Conservation (phyloP, 805 yeast species). For the Blastobotrys americana region DNA sequence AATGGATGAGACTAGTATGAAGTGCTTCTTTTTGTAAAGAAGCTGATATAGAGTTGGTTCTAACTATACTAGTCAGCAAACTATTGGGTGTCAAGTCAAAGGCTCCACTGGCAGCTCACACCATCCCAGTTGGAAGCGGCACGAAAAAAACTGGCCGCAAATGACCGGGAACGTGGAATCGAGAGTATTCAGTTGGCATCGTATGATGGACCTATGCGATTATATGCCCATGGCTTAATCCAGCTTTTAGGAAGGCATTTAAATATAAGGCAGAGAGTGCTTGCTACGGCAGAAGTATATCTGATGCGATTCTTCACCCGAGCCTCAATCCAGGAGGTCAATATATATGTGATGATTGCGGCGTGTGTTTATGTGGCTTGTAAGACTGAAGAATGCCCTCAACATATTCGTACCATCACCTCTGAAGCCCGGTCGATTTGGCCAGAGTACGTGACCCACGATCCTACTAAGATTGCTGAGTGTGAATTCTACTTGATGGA, state of each 20-base stretch:
- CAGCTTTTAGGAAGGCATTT: slow-evolving; percentile 73
- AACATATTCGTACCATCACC: slow-evolving; percentile 76
- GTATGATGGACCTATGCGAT: slow-evolving; percentile 38
- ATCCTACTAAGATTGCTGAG: slow-evolving; percentile 85
- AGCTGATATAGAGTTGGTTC: no score
- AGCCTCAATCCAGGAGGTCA: slow-evolving; percentile 72
- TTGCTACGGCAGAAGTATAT: slow-evolving; percentile 86
- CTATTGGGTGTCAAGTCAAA: slow-evolving; percentile 81
- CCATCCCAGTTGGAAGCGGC: slow-evolving; percentile 46
- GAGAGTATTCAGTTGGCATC: slow-evolving; percentile 24
- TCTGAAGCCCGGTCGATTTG: slow-evolving; percentile 82
- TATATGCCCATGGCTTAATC: slow-evolving; percentile 68
- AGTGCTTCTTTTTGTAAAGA: no score
- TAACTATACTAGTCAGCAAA: slow-evolving; percentile 82
- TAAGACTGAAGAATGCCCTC: slow-evolving; percentile 93
- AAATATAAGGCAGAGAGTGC: slow-evolving; percentile 69
- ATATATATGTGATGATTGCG: slow-evolving; percentile 71
- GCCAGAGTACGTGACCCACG: slow-evolving; percentile 94
- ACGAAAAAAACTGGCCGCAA: slow-evolving; percentile 28
- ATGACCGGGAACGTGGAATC: slow-evolving; percentile 31
- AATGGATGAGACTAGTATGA: no score
- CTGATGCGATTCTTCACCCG: slow-evolving; percentile 67
- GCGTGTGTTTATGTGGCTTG: slow-evolving; percentile 85
- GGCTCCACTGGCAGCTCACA: slow-evolving; percentile 74
- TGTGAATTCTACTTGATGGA: slow-evolving; percentile 91